Conservation (phyloP, 768 basidiomycete genomes). For the Holtermannia corniformis region DNA sequence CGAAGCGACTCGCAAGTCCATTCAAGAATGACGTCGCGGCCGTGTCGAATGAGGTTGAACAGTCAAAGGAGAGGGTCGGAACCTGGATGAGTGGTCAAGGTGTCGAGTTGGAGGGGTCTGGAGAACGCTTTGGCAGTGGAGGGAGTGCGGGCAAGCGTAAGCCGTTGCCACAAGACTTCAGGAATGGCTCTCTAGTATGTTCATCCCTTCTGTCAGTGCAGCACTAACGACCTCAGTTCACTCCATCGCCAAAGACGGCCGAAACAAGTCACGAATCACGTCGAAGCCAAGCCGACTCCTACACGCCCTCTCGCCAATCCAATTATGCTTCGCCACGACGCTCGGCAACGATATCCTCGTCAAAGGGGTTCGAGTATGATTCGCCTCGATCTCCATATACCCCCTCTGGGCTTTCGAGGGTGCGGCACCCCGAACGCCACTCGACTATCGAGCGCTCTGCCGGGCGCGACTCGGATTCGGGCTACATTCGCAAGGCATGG, state of each 20-base stretch:
- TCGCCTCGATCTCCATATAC: background rate
- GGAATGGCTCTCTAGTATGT: background rate
- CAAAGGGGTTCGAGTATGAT: background rate
- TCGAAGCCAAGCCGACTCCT: no score
- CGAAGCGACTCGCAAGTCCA: background rate
- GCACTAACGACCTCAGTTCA: background rate
- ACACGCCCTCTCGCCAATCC: no score
- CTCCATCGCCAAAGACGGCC: background rate
- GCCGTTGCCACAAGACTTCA: background rate
- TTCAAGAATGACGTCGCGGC: background rate
- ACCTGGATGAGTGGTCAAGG: background rate
- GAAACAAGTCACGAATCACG: no score
- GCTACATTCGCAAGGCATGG: background rate
- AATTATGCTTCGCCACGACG: background rate
- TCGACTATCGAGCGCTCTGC: background rate
- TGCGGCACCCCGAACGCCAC: background rate
- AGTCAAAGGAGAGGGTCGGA: background rate
- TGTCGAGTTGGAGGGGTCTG: background rate
- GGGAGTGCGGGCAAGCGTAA: background rate
- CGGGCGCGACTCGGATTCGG: background rate
- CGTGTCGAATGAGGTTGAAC: background rate
- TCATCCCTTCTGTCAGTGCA: background rate
- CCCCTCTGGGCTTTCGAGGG: background rate
- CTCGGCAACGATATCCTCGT: background rate
- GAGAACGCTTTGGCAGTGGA: background rate